These are phyloP conservation scores for Talaromyces funiculosus DNA, from an alignment of 2,329 filamentous ascomycete genomes.

Conservation along the genomic window DNA sequence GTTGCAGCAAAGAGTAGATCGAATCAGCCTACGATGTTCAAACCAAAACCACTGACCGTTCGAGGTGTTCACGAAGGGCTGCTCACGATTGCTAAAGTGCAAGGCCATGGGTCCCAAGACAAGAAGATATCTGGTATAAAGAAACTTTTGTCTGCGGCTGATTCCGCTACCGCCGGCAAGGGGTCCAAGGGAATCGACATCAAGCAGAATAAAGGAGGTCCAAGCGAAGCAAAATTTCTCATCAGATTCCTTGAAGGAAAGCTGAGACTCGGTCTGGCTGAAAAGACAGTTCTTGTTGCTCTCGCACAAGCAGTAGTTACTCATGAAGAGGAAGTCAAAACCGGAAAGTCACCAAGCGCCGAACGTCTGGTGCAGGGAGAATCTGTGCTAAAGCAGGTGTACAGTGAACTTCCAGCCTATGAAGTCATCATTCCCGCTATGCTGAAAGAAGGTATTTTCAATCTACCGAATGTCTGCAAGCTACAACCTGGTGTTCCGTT, in stretches of 20 bases:
- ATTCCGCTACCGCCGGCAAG: conserved; percentile 66
- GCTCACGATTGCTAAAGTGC: conserved; percentile 78
- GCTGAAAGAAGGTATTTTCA: conserved; percentile 76
- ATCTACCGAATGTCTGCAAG: conserved; percentile 78
- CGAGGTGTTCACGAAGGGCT: conserved; percentile 80
- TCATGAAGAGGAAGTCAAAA: conserved; percentile 70
- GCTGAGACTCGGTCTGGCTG: conserved; percentile 81
- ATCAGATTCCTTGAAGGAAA: conserved; percentile 93
- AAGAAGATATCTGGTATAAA: conserved; percentile 94
- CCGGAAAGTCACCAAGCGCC: conserved; percentile 58
- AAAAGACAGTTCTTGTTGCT: conserved; percentile 84
- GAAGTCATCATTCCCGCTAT: conserved; percentile 90
- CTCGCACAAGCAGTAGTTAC: conserved; percentile 81
- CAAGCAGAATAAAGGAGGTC: conserved; percentile 82
- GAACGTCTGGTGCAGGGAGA: conserved; percentile 79
- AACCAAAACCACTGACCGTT: conserved; percentile 84
- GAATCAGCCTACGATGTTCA: conserved; percentile 97
- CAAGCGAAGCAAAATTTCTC: conserved; percentile 92
- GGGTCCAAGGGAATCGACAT: conserved; percentile 66
- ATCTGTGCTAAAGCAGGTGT: conserved; percentile 79
- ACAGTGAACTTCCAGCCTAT: conserved; percentile 91
- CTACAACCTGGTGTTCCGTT: conserved; percentile 88
- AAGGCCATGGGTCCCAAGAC: conserved; percentile 80
- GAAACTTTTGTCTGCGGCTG: conserved; percentile 87
- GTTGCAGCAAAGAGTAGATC: conserved; percentile 93